phyloP scores from a whole-genome alignment of 2,329 filamentous ascomycete genomes.

The Cladophialophora exuberans region DNA sequence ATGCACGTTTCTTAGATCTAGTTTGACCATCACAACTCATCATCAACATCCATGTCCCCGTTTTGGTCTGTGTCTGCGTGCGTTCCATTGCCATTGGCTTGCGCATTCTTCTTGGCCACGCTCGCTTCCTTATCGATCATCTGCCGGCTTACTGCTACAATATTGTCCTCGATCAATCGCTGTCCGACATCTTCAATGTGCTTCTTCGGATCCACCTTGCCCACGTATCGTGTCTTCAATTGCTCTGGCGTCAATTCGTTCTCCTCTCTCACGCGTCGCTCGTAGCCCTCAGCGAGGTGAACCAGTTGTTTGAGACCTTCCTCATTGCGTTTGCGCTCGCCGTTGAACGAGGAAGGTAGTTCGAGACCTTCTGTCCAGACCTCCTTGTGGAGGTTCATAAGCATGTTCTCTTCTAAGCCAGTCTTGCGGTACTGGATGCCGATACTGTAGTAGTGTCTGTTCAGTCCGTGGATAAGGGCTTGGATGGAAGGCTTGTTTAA shows the following conservation, averaged over 20 bases:
- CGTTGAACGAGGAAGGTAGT: constrained; percentile 95
- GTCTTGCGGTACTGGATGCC: constrained; percentile 98
- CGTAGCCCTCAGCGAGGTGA: constrained; percentile 88
- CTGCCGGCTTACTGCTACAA: constrained; percentile 94
- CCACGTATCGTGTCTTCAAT: constrained; percentile 97
- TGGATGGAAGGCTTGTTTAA: constrained; percentile 99
- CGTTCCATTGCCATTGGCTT: constrained; percentile 44
- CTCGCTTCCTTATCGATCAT: constrained; percentile 99
- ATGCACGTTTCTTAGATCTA: neutral
- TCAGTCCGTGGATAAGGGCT: constrained; percentile 95
- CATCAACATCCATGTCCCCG: constrained; percentile 71
- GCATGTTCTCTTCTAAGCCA: constrained; percentile 96
- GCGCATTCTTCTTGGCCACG: constrained; percentile 71
- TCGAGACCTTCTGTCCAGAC: constrained; percentile 97
- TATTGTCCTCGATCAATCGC: constrained; percentile 98
- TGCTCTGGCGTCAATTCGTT: constrained; percentile 96
- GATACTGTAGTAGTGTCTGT: constrained; percentile 99
- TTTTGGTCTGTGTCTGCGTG: constrained; percentile 43
- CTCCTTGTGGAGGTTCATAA: constrained; percentile 99
- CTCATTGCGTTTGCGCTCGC: constrained; percentile 82
- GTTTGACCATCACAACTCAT: constrained; percentile 48
- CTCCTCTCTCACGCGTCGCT: constrained; percentile 98
- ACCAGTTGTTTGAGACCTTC: constrained; percentile 88
- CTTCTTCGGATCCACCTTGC: constrained; percentile 99
- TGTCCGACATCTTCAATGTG: constrained; percentile 96